phyloP scores from a whole-genome alignment of 2,329 filamentous ascomycete species.

The Ceratocystis lukuohia region DNA sequence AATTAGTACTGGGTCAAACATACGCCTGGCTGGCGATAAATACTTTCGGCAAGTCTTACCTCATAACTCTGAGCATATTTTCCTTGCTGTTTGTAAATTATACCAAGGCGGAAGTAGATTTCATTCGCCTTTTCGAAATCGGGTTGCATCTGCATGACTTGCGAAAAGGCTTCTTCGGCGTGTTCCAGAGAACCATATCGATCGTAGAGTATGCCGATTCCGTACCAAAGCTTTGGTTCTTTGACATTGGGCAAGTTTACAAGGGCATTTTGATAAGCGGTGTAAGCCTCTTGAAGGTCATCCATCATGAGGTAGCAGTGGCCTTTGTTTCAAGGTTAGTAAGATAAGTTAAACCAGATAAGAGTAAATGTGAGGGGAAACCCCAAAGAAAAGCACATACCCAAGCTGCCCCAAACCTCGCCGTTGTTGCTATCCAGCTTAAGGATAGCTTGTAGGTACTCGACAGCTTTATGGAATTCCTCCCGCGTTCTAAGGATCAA shows the following conservation, averaged over 20 bases:
- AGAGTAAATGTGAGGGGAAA: slow-evolving; percentile 31
- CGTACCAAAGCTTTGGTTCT: slow-evolving; percentile 98
- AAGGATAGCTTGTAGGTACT: slow-evolving; percentile 80
- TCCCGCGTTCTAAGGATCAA: slow-evolving; percentile 83
- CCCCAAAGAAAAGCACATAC: slow-evolving; percentile 35
- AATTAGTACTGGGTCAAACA: slow-evolving; percentile 22
- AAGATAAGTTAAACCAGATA: background rate
- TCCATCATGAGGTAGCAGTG: slow-evolving; percentile 99
- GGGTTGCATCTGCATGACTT: slow-evolving; percentile 97
- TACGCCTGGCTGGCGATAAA: too few relatives aligned
- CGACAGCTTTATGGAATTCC: slow-evolving; percentile 84
- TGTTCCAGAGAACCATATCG: slow-evolving; percentile 92
- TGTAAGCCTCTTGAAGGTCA: slow-evolving; percentile 90
- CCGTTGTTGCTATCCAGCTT: slow-evolving; percentile 83
- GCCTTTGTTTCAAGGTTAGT: slow-evolving; percentile 38
- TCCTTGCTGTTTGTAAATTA: slow-evolving; percentile 97
- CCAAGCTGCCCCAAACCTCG: slow-evolving; percentile 91
- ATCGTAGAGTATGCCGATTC: slow-evolving; percentile 94
- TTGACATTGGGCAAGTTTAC: slow-evolving; percentile 71
- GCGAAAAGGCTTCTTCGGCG: slow-evolving; percentile 93
- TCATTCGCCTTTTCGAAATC: slow-evolving; percentile 98
- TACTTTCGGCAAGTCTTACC: slow-evolving; percentile 34
- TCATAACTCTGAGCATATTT: slow-evolving; percentile 89
- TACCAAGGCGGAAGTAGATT: slow-evolving; percentile 96
- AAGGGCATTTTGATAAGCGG: slow-evolving; percentile 87